Evolutionary conservation across 805 yeast genomes (phyloP), one percentile per base, ranked within the genome.

Genomic region (Monosporozyma servazzii): DNA sequence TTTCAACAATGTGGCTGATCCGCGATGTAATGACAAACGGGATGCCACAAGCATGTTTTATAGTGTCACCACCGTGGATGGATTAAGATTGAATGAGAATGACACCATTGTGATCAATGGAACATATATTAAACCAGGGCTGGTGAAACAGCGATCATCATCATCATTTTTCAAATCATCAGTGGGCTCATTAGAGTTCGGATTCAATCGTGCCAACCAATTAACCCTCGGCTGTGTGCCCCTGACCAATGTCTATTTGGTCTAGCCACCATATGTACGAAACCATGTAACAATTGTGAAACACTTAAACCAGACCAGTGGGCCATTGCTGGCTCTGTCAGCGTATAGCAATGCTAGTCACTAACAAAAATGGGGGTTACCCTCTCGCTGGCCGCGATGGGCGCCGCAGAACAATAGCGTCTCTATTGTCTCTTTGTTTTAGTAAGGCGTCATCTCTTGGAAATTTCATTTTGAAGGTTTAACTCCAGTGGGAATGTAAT

Each of bases 211-310:
- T n/a, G 25, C 55, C 15, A 33, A 55, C 20, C 66, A 64, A 53
- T 46, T 66, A 21, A 51, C 62, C 51, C 36, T 65, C 6, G 59
- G 59, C n/a, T 55, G 64, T 37, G 54, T 59, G 1, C 69, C 69
- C 13, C 53, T 65, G 25, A 40, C 59, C 15, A 65, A 65, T 47
- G 42, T 61, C 30, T 37, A 41, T 40, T 30, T 56, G 23, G 42
- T 45, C 33, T 56, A 53, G 31, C 17, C 15, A 30, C 15, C 33
- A 7, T 25, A 25, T 25, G 27, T 25, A 25, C 27, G 7, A 25
- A 25, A 7, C 27, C 7, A 25, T 25, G 27, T 25, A 25, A 25
- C 27, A 25, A 25, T 7, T 25, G 27, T 25, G 27, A 25, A 25
- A 25, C 27, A 25, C 27, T n/a, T n/a, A n/a, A n/a, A 25, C 27